Percentiles rank a stretch among this genome's conserved stretches.
Conservation (phyloP, 2,329 filamentous ascomycete species). For the Zopfia rhizophila region DNA sequence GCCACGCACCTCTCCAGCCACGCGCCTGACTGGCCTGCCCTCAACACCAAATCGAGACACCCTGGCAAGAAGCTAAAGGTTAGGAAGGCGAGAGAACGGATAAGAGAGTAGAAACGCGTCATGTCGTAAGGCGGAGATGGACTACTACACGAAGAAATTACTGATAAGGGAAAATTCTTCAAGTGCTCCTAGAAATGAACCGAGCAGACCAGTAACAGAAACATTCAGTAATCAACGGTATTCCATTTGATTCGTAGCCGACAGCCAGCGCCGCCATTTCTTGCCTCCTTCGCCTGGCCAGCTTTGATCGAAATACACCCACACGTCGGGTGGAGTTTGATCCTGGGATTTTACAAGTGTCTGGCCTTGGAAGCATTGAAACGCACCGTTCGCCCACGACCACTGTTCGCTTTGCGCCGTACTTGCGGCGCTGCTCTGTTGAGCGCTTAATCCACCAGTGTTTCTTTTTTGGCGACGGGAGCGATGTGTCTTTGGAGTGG, state of each 20-base stretch:
- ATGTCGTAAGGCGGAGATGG: too few relatives aligned
- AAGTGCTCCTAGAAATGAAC: constrained; percentile 2
- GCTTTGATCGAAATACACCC: constrained; percentile 3
- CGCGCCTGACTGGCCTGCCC: too few relatives aligned
- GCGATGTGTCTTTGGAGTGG: constrained; percentile 1
- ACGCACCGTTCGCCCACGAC: constrained; percentile 2
- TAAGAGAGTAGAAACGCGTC: too few relatives aligned
- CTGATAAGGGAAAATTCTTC: too few relatives aligned
- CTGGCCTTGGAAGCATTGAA: constrained; percentile 2
- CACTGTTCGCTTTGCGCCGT: neutral
- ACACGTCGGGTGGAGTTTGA: neutral
- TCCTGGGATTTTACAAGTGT: constrained; percentile 2
- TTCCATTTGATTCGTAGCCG: constrained; percentile 2
- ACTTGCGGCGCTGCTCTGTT: neutral
- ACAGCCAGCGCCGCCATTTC: constrained; percentile 1
- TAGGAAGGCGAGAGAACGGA: too few relatives aligned
- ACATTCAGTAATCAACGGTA: constrained; percentile 2
- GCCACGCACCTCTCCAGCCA: too few relatives aligned
- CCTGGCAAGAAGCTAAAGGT: too few relatives aligned
- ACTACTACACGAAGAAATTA: too few relatives aligned
- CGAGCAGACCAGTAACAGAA: neutral
- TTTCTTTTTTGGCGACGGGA: constrained; percentile 1
- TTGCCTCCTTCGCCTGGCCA: constrained; percentile 1
- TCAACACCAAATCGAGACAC: too few relatives aligned
- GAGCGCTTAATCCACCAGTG: constrained; percentile 1